Conservation (phyloP, 2,329 filamentous ascomycete species). For the Calonectria pseudoreteaudii region DNA sequence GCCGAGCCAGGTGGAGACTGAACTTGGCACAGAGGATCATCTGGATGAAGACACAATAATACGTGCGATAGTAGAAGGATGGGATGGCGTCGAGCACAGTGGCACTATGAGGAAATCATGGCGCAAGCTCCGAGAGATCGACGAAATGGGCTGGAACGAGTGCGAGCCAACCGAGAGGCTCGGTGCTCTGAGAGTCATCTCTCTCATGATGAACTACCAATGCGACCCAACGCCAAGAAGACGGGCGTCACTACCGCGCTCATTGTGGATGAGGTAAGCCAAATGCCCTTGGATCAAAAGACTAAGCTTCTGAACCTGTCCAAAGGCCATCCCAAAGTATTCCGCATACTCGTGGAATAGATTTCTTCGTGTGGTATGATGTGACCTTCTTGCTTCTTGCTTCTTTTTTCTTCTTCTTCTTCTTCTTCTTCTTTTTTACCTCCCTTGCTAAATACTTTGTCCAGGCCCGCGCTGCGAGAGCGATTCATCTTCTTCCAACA, state of each 20-base stretch:
- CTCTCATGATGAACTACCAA: background rate
- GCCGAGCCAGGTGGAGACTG: background rate
- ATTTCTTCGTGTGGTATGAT: background rate
- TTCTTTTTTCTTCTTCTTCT: background rate
- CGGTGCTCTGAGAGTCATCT: background rate
- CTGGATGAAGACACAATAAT: background rate
- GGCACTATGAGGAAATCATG: background rate
- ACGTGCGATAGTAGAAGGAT: background rate
- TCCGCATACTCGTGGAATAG: background rate
- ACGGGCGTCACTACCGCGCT: background rate
- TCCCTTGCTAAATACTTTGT: background rate
- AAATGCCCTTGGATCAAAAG: background rate
- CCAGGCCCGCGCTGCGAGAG: background rate
- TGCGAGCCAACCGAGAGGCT: background rate
- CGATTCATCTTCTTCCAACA: background rate
- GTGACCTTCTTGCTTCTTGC: background rate
- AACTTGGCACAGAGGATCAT: background rate
- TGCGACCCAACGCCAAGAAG: background rate
- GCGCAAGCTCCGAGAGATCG: background rate
- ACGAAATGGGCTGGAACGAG: background rate
- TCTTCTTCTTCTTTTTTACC: background rate
- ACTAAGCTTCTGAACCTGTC: background rate
- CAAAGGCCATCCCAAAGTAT: background rate
- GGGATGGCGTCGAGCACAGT: background rate
- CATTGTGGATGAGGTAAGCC: background rate